Percentiles rank a stretch among this genome's conserved stretches.
Evolutionary conservation across 2,329 filamentous ascomycete genomes (phyloP).

Genomic region (Aspergillus sp.): DNA sequence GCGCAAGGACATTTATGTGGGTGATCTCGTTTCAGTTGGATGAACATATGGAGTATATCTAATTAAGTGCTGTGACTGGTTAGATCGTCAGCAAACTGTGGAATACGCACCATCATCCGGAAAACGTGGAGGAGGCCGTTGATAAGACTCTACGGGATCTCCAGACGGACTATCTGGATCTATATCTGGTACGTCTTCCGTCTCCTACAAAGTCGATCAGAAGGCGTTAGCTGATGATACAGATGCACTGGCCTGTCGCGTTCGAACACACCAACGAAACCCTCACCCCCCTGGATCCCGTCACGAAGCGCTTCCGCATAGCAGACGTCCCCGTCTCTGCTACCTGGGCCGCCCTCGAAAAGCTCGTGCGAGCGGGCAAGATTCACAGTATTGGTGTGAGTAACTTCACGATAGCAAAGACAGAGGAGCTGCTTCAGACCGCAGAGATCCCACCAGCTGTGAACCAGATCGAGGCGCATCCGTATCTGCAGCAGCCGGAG

Average conservation of each 20-base stretch:
- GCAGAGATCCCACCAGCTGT: constrained; percentile 51
- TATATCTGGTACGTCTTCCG: constrained; percentile 38
- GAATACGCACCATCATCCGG: constrained; percentile 47
- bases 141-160: constrained; percentile 44
- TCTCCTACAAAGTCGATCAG: constrained; percentile 17
- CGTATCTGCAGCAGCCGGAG: constrained; percentile 53
- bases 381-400: constrained; percentile 28
- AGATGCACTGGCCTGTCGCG: constrained; percentile 30
- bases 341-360: constrained; percentile 32
- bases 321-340: constrained; percentile 20
- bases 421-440: constrained; percentile 20
- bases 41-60: not conserved
- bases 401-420: constrained; percentile 35
- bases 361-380: constrained; percentile 26
- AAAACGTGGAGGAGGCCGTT: constrained; percentile 43
- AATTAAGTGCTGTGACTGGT: not conserved
- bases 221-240: not conserved
- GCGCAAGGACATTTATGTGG: constrained; percentile 25
- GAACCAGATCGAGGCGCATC: constrained; percentile 61
- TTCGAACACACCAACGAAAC: constrained; percentile 23
- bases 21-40: constrained; percentile 1
- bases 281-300: constrained; percentile 18
- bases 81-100: constrained; percentile 51
- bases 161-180: constrained; percentile 46
- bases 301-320: constrained; percentile 19